phyloP scores from a whole-genome alignment of 2,329 filamentous ascomycete genomes.

The Myotisia sp. region DNA sequence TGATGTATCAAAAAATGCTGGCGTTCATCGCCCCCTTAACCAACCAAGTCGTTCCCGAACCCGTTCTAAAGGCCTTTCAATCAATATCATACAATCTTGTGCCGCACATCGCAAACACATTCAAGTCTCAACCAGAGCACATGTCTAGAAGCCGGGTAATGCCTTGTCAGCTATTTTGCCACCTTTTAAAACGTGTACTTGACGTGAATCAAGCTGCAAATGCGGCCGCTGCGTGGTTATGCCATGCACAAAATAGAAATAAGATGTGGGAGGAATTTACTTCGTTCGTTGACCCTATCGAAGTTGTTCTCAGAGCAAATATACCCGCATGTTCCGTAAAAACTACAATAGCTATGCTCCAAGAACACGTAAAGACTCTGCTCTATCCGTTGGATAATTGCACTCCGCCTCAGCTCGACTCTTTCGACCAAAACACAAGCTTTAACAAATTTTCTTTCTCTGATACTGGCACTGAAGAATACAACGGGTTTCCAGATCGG shows the following conservation, averaged over 20 bases:
- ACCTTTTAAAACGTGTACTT: slow-evolving; percentile 70
- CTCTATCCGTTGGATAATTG: slow-evolving; percentile 27
- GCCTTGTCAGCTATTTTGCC: slow-evolving; percentile 77
- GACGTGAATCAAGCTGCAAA: slow-evolving; percentile 89
- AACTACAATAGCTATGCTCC: slow-evolving; percentile 27
- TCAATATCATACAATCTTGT: slow-evolving; percentile 75
- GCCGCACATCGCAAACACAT: slow-evolving; percentile 67
- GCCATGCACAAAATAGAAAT: slow-evolving; percentile 74
- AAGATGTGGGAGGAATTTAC: slow-evolving; percentile 87
- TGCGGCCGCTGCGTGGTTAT: slow-evolving; percentile 82
- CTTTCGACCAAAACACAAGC: slow-evolving; percentile 20
- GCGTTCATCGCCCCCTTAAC: slow-evolving; percentile 78
- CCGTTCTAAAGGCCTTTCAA: slow-evolving; percentile 72
- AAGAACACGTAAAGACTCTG: slow-evolving; percentile 31
- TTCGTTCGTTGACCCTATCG: slow-evolving; percentile 26
- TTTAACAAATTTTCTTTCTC: slow-evolving; percentile 25
- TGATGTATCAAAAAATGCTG: slow-evolving; percentile 95
- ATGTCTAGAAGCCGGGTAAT: slow-evolving; percentile 76
- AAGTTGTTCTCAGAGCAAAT: slow-evolving; percentile 28
- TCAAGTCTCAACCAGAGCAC: slow-evolving; percentile 70
- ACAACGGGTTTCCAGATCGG: slow-evolving; percentile 35
- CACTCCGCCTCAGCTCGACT: slow-evolving; percentile 22
- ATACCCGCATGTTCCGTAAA: slow-evolving; percentile 26
- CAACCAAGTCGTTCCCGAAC: slow-evolving; percentile 77
- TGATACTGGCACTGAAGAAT: slow-evolving; percentile 24